phyloP scores from a whole-genome alignment of 1,284 basidiomycete species.

The Wolfiporia cocos region DNA sequence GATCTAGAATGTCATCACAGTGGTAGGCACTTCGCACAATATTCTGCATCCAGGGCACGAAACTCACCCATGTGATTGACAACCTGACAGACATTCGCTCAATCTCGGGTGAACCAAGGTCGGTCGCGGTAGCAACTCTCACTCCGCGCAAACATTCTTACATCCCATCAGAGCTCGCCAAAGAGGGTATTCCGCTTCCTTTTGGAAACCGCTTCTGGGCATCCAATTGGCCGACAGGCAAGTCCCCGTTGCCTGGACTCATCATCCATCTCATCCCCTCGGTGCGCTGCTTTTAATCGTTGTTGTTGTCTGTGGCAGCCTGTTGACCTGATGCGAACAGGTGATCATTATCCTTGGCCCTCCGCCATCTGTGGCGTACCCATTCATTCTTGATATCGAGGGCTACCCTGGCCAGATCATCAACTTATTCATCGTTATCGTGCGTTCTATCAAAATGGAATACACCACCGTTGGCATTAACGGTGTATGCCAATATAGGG shows the following conservation, averaged over 20 bases:
- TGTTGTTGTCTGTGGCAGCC: too few species aligned
- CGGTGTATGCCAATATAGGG: slow-evolving; percentile 34
- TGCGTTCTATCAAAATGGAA: slow-evolving; percentile 14
- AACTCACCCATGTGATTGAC: background rate
- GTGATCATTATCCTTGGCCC: slow-evolving; percentile 46
- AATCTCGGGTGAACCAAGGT: slow-evolving; percentile 26
- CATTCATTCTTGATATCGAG: slow-evolving; percentile 57
- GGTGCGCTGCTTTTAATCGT: slow-evolving; percentile 28
- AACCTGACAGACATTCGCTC: slow-evolving; percentile 19
- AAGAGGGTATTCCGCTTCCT: slow-evolving; percentile 45
- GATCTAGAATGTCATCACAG: slow-evolving; percentile 24
- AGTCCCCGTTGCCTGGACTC: slow-evolving; percentile 55
- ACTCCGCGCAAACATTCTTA: too few species aligned
- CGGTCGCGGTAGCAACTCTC: too few species aligned
- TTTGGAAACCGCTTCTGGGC: slow-evolving; percentile 64
- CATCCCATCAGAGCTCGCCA: slow-evolving; percentile 26
- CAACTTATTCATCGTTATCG: slow-evolving; percentile 48
- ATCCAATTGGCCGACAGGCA: slow-evolving; percentile 58
- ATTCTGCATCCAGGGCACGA: background rate
- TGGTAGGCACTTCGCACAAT: slow-evolving; percentile 15
- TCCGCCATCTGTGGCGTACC: slow-evolving; percentile 62
- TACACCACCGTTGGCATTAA: background rate
- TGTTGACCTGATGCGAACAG: too few species aligned
- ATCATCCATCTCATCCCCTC: slow-evolving; percentile 53
- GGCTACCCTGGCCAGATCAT: slow-evolving; percentile 54